These are phyloP conservation scores for Syzygium malaccense DNA, from an alignment of 441 rosid genomes.

Conservation along the genomic window DNA sequence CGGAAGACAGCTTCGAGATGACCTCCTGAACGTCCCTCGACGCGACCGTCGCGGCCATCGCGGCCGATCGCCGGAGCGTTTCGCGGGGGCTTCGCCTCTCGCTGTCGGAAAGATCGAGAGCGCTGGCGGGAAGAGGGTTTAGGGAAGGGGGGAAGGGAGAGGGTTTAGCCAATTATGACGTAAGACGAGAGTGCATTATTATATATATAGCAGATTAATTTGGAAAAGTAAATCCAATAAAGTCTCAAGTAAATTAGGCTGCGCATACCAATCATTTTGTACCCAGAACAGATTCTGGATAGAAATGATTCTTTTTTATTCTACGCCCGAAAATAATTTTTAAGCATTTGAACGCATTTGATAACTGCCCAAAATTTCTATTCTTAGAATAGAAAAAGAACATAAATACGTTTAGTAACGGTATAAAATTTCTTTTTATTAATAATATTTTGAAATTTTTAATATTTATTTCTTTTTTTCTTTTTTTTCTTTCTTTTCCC, in stretches of 20 bases:
- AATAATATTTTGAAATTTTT: too few relatives aligned
- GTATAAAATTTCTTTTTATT: too few relatives aligned
- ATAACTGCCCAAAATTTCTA: too few relatives aligned
- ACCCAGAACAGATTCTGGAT: too few relatives aligned
- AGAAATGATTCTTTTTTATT: too few relatives aligned
- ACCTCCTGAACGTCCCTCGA: constrained; percentile 79
- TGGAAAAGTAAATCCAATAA: not conserved
- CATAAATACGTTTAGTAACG: too few relatives aligned
- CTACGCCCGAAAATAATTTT: too few relatives aligned
- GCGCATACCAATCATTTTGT: too few relatives aligned
- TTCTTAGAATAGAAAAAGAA: too few relatives aligned
- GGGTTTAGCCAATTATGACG: not conserved
- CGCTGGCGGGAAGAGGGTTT: not conserved
- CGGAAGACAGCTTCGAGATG: constrained; percentile 86
- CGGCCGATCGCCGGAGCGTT: not conserved
- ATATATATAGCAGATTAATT: not conserved
- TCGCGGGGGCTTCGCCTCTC: not conserved
- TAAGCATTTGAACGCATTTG: too few relatives aligned
- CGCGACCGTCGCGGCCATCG: constrained; percentile 35
- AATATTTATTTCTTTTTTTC: too few relatives aligned
- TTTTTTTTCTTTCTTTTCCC: too few relatives aligned
- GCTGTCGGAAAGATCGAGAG: not conserved
- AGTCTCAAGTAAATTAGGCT: not conserved
- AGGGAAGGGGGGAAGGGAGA: not conserved
- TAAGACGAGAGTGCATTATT: not conserved